Evolutionary conservation across 2,329 filamentous ascomycete genomes (phyloP).

Genomic region (Alternaria atra): DNA sequence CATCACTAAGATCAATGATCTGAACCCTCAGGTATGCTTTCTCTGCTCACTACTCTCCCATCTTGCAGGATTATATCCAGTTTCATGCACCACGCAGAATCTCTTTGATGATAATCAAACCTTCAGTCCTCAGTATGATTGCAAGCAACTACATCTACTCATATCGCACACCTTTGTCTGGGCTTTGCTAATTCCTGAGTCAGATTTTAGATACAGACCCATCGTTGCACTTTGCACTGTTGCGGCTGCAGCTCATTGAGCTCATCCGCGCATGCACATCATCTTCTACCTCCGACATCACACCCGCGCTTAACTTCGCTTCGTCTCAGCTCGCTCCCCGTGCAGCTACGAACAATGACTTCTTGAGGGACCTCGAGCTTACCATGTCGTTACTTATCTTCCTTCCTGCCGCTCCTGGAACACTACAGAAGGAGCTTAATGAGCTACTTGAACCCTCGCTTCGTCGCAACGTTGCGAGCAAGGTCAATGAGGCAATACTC

Average conservation of each 20-base stretch:
- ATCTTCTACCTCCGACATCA: slow-evolving; percentile 74
- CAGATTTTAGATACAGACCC: slow-evolving; percentile 89
- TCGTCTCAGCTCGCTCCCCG: slow-evolving; percentile 86
- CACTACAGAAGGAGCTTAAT: slow-evolving; percentile 77
- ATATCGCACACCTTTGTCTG: slow-evolving; percentile 15
- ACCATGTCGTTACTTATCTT: slow-evolving; percentile 95
- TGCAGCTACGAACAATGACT: slow-evolving; percentile 81
- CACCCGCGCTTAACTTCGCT: slow-evolving; percentile 84
- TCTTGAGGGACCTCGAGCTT: slow-evolving; percentile 85
- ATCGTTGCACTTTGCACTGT: slow-evolving; percentile 84
- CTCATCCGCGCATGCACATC: slow-evolving; percentile 81
- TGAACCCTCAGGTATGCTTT: slow-evolving; percentile 84
- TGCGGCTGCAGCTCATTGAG: slow-evolving; percentile 92
- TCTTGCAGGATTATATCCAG: slow-evolving; percentile 89
- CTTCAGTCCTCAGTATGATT: slow-evolving; percentile 89
- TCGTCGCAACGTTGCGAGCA: slow-evolving; percentile 81
- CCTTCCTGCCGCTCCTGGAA: slow-evolving; percentile 67
- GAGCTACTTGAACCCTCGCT: slow-evolving; percentile 81
- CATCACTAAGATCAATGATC: slow-evolving; percentile 86
- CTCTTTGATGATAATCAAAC: slow-evolving; percentile 85
- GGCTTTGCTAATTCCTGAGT: slow-evolving; percentile 33
- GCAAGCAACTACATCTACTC: slow-evolving; percentile 24
- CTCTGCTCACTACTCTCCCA: slow-evolving; percentile 4
- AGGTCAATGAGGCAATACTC: slow-evolving; percentile 89
- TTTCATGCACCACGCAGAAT: slow-evolving; percentile 99